Evolutionary conservation across 495 filamentous ascomycete genomes (phyloP), one percentile per base, ranked within the genome.

Genomic region (Talaromyces proteolyticus): DNA sequence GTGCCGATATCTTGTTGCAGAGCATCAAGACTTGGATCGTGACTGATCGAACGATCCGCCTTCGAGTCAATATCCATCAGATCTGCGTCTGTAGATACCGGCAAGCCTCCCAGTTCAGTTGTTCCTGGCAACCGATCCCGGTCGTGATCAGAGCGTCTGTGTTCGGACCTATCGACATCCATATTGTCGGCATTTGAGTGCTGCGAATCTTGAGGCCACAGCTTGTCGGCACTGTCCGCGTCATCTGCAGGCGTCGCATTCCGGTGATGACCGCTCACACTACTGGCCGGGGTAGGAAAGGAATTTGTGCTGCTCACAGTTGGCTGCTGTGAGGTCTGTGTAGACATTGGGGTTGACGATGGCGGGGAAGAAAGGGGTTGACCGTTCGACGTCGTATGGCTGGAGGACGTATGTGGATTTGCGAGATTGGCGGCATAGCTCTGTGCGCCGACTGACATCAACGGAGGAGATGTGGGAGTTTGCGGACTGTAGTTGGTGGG

Each of bases 381-480:
- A 52, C 50, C 50, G 34, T 52, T 44, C 42, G 62, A 59, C 49
- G 64, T 70, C 70, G 70, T 65, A 36, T 49, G 47, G 57, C 64
- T 67, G 52, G 68, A 64, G 65, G 67, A 69, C 65, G 69, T 62
- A 61, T 74, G 70, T 59, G 65, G 62, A 58, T 68, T 63, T 65
- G 62, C 57, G 61, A 74, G 61, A 58, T 65, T 64, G 61, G 65
- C 64, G 67, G 65, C 72, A 75, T 75, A 64, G 54, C 63, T 73
- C 56, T 62, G 63, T 63, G 72, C 66, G 61, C 66, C 69, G 61
- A 74, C 69, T 67, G 70, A 74, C 72, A 75, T 75, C 69, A 74
- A 75, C 70, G 69, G 66, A 72, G 72, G 70, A 22, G 72, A 74
- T 64, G 63, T 67, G 58, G 70, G 72, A 34, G 72, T 68, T 58